Evolutionary conservation across 495 filamentous ascomycete genomes (phyloP), one percentile per base, ranked within the genome.

Genomic region (Neurospora sublineolata): DNA sequence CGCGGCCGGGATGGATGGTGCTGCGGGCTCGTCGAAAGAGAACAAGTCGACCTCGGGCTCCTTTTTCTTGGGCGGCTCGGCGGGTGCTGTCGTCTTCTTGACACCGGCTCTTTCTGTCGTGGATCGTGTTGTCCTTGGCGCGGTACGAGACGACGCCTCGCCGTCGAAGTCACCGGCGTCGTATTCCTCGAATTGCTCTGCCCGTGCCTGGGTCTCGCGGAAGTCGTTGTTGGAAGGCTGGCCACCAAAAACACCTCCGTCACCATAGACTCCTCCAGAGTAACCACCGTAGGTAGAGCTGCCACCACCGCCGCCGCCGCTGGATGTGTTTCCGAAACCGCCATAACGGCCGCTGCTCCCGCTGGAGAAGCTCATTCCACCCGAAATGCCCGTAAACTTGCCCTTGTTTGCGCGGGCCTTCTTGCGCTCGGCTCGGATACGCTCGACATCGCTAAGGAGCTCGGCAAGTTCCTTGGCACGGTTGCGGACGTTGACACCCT

Each of bases 401-500:
- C 93, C 93, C 75, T 94, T 89, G 76, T 94, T 97, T 38, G 88
- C 75, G 68, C 93, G 86, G 38, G 95, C 93, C 83, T 98, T 99
- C 85, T 99, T 99, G 67, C 95, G 86, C 83, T 99, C 95, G 0
- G 91, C 72, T 68, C 95, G 91, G 76, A 99, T 98, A 36, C 90
- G 86, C 27, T 99, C 95, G 58, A 99, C 96, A 78, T 99, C 96
- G 71, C 91, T 87, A 38, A 99, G 87, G 40, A 99, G 86, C 73
- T 99, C 97, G 18, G 93, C 92, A 68, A 99, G 85, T 80, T 98
- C 96, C 81, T 97, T 97, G 38, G 94, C 93, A 60, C 96, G 89
- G 79, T 97, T 97, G 71, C 95, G 92, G 71, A 99, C 95, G 77
- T 99, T 99, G 77, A 98, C 89, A 74, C 95, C 95, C 81, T 98